Evolutionary conservation across 148 eudicot genomes (phyloP).

Genomic region (Nepenthes mirabilis): DNA sequence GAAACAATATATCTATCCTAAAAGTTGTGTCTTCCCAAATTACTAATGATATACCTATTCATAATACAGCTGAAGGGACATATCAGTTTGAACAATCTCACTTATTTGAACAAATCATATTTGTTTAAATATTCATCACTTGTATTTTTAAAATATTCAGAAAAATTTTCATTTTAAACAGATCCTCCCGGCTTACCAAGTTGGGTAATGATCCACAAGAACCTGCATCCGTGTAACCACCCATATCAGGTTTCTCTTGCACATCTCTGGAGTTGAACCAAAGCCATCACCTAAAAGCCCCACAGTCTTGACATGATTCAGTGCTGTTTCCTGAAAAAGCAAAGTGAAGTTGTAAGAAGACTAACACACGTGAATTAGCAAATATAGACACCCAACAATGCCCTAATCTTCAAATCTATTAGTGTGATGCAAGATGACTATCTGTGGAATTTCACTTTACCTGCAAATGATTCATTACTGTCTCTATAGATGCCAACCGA

Average conservation of each 20-base stretch:
- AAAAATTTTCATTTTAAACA: too few relatives aligned
- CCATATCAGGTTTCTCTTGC: conserved; percentile 82
- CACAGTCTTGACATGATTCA: conserved; percentile 77
- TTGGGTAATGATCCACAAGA: conserved; percentile 84
- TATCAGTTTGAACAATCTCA: too few relatives aligned
- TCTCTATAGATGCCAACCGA: conserved; percentile 89
- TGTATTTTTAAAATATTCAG: too few relatives aligned
- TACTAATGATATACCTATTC: too few relatives aligned
- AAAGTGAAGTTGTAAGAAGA: conserved; percentile 6
- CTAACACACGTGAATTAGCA: not conserved
- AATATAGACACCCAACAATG: not conserved
- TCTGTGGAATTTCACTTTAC: conserved; percentile 15
- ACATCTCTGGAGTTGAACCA: conserved; percentile 98
- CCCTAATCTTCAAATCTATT: too few relatives aligned
- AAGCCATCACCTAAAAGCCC: conserved; percentile 89
- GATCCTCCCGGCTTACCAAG: conserved; percentile 44
- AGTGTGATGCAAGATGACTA: too few relatives aligned
- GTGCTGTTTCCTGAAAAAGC: conserved; percentile 76
- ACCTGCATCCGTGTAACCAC: conserved; percentile 91
- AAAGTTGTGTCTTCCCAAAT: too few relatives aligned
- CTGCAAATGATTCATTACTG: conserved; percentile 99
- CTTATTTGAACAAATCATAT: too few relatives aligned
- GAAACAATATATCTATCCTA: too few relatives aligned
- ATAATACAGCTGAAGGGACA: too few relatives aligned
- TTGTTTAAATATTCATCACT: too few relatives aligned